Conservation (phyloP, 1,284 basidiomycete species). For the Trametes versicolor region DNA sequence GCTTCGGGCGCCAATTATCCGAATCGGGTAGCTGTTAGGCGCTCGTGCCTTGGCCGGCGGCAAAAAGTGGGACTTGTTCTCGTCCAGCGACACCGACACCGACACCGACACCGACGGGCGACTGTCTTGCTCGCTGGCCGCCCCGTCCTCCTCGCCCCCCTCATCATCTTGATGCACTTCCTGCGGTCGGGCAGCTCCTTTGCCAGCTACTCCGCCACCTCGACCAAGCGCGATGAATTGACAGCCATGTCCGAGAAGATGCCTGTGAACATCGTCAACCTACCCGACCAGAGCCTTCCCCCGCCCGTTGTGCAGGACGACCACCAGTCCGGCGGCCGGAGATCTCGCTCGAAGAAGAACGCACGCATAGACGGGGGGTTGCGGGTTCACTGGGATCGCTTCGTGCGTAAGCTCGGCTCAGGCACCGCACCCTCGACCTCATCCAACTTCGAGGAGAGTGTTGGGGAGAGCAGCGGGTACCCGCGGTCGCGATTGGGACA, state of each 20-base stretch:
- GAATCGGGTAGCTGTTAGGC: neutral
- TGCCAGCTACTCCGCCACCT: slow-evolving; percentile 31
- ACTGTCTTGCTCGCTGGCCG: neutral
- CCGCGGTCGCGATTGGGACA: slow-evolving; percentile 30
- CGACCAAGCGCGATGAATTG: slow-evolving; percentile 36
- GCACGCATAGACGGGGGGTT: slow-evolving; percentile 49
- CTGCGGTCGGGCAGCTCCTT: slow-evolving; percentile 36
- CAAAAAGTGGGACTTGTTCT: neutral
- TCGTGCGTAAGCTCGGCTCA: slow-evolving; percentile 54
- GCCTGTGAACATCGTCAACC: slow-evolving; percentile 19
- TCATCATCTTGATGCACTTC: slow-evolving; percentile 29
- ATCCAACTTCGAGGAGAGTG: slow-evolving; percentile 51
- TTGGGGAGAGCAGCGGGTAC: slow-evolving; percentile 50
- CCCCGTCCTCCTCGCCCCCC: slow-evolving; percentile 6
- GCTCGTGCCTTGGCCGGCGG: neutral
- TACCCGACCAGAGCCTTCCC: slow-evolving; percentile 29
- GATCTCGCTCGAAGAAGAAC: slow-evolving; percentile 43
- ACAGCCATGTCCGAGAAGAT: slow-evolving; percentile 26
- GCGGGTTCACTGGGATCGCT: slow-evolving; percentile 53
- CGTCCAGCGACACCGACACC: slow-evolving; percentile 1
- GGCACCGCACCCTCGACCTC: slow-evolving; percentile 55
- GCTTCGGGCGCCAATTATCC: too few relatives aligned
- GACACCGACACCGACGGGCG: slow-evolving; percentile 5
- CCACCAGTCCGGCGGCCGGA: slow-evolving; percentile 25
- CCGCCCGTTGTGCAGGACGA: slow-evolving; percentile 34